Conservation (phyloP, 2,329 filamentous ascomycete species). For the Ascochyta koolunga region DNA sequence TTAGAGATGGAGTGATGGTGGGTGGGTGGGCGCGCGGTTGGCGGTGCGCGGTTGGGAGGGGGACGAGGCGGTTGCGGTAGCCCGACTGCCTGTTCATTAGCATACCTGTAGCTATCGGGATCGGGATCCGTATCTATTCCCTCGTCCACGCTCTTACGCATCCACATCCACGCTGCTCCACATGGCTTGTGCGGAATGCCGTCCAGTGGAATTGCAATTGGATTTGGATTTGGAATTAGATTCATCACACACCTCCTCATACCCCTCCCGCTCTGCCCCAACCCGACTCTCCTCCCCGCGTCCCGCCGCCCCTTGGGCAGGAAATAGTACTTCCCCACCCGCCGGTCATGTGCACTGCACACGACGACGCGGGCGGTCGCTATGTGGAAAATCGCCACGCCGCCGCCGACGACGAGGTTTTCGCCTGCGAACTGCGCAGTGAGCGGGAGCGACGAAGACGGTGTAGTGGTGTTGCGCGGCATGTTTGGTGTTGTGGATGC, state of each 20-base stretch:
- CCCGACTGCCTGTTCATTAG: conserved; percentile 50
- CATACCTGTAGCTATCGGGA: too few species aligned
- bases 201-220: too few species aligned
- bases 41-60: conserved; percentile 52
- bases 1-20: conserved; percentile 32
- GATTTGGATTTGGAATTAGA: too few species aligned
- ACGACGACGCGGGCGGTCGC: conserved; percentile 54
- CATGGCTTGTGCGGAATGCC: too few species aligned
- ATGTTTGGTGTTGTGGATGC: not conserved
- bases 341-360: conserved; percentile 51
- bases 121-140: too few species aligned
- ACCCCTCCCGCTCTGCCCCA: conserved; percentile 57
- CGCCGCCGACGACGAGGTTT: conserved; percentile 42
- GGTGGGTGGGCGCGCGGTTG: conserved; percentile 51
- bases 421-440: conserved; percentile 37
- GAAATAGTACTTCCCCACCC: conserved; percentile 51
- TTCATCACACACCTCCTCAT: conserved; percentile 54
- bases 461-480: conserved; percentile 11
- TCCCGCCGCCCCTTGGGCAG: conserved; percentile 58
- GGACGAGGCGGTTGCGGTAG: conserved; percentile 57
- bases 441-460: conserved; percentile 20
- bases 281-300: conserved; percentile 51
- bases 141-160: too few species aligned
- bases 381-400: conserved; percentile 59
- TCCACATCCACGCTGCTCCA: not conserved